Percentiles rank a stretch among this genome's conserved stretches.
These are phyloP conservation scores for Plasmodium blacklocki DNA, from an alignment of 169 alveolate genomes.

Conservation along the genomic window DNA sequence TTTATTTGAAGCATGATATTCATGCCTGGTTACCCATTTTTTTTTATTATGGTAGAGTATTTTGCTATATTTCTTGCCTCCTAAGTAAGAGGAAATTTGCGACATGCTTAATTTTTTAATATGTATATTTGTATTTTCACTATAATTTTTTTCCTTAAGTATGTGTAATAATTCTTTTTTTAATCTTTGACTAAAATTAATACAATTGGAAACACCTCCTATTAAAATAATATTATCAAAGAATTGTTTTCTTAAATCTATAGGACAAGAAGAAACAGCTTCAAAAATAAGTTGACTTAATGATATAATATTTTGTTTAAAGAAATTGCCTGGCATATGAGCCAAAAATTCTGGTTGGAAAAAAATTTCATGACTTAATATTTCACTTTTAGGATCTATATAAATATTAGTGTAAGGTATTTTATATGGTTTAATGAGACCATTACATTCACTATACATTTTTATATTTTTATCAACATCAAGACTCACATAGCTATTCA, in stretches of 20 bases:
- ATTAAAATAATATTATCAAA: constrained; percentile 50
- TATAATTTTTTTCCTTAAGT: constrained; percentile 44
- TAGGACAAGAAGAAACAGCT: constrained; percentile 64
- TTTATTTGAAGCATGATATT: constrained; percentile 28
- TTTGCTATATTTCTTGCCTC: constrained; percentile 67
- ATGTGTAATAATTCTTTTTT: constrained; percentile 46
- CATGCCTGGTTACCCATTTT: constrained; percentile 65
- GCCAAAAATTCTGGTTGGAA: constrained; percentile 77
- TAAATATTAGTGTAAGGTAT: constrained; percentile 70
- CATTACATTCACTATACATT: constrained; percentile 67
- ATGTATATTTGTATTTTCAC: constrained; percentile 46
- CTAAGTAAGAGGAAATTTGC: constrained; percentile 70
- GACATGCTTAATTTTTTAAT: constrained; percentile 53
- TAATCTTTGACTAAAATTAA: constrained; percentile 51
- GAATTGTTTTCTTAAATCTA: constrained; percentile 65
- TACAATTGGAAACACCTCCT: constrained; percentile 77
- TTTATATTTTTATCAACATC: constrained; percentile 69
- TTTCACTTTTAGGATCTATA: constrained; percentile 75
- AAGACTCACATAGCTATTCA: constrained; percentile 65
- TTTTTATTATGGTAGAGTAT: constrained; percentile 45
- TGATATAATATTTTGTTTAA: constrained; percentile 67
- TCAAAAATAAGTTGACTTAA: constrained; percentile 62
- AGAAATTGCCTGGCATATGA: constrained; percentile 73
- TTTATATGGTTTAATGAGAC: constrained; percentile 62
- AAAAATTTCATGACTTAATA: constrained; percentile 74